A percentile compares a stretch with the other conserved stretches of the same genome.
Conservation (phyloP, 768 basidiomycete species). For the Suillus plorans region DNA sequence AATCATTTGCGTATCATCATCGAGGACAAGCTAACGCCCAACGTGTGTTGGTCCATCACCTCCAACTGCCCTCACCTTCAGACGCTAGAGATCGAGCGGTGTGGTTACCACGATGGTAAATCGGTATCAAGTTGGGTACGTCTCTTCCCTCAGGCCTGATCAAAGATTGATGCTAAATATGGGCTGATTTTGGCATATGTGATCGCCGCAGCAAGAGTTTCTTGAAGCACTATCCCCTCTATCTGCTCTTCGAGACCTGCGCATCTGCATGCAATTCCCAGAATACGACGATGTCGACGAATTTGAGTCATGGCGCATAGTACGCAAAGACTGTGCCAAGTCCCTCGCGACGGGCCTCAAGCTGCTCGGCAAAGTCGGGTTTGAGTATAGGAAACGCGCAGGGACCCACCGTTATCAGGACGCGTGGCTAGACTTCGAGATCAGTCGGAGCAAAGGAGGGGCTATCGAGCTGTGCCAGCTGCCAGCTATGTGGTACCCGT, state of each 20-base stretch:
- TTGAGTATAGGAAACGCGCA: constrained; percentile 37
- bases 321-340: constrained; percentile 27
- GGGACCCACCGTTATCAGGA: constrained; percentile 37
- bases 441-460: constrained; percentile 14
- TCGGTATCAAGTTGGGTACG: constrained; percentile 35
- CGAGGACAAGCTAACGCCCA: constrained; percentile 35
- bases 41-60: constrained; percentile 29
- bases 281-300: constrained; percentile 33
- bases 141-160: constrained; percentile 20
- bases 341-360: constrained; percentile 32
- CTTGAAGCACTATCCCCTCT: constrained; percentile 31
- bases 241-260: constrained; percentile 26
- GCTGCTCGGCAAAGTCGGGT: constrained; percentile 31
- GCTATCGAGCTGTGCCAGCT: constrained; percentile 20
- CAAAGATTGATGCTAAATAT: constrained; percentile 12
- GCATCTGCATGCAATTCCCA: constrained; percentile 37
- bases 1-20: constrained; percentile 35
- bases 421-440: constrained; percentile 35
- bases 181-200: constrained; percentile 30
- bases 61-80: constrained; percentile 31
- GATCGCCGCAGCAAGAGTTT: constrained; percentile 34
- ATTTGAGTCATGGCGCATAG: constrained; percentile 31
- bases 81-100: constrained; percentile 34
- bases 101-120: constrained; percentile 38
- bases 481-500: constrained; percentile 32